Base-by-base conservation (phyloP, 2,329 filamentous ascomycete genomes). In the Fusarium sp. region DNA sequence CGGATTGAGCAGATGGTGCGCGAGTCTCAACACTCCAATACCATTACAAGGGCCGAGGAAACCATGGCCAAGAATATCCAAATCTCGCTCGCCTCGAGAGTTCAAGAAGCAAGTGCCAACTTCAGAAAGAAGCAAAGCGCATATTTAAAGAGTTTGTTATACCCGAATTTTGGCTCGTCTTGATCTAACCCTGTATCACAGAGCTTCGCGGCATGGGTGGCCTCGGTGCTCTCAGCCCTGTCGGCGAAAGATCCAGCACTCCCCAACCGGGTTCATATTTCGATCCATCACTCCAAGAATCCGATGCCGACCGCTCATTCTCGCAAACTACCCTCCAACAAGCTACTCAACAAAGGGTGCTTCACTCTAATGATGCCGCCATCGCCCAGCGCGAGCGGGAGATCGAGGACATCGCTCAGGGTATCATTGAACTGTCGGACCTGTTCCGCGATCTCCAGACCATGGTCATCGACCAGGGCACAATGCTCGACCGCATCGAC, bases 51-150 rank as follows among this genome's bases (percentile, higher is more conserved):
- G 77, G 95, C 94, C 39, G 97, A 99, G 82, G 95, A 98, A 85
- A 94, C 91, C 14, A 98, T 99, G 95, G 97, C 96, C 60, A 93
- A 92, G 84, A 99, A 99, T 81, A 94, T 99, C 68, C 95, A 98
- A 83, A 95, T 97, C 75, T 97, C 94, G 18, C 88, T 98, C 43
- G 97, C 97, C 1, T 88, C 94, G 2, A 89, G 94, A 71, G 95
- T 98, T 0, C 95, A 98, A 83, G 95, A 98, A 77, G 93, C 95
- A 57, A 98, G 95, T 85, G 93, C 97, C 34, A 89, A 90, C 72
- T 99, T 99, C 82, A 91, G 97, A 79, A 99, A 98, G 88, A 98
- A 98, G 86, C 97, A 99, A 86, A 96, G 95, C 81, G 93, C 93
- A 61, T 99, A 99, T 84, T 85, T 99, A 63, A 98, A 97, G 85